A percentile compares a stretch with the other conserved stretches of the same genome.
Evolutionary conservation across 2,329 filamentous ascomycete species (phyloP).

Genomic region (Chalara sp.): DNA sequence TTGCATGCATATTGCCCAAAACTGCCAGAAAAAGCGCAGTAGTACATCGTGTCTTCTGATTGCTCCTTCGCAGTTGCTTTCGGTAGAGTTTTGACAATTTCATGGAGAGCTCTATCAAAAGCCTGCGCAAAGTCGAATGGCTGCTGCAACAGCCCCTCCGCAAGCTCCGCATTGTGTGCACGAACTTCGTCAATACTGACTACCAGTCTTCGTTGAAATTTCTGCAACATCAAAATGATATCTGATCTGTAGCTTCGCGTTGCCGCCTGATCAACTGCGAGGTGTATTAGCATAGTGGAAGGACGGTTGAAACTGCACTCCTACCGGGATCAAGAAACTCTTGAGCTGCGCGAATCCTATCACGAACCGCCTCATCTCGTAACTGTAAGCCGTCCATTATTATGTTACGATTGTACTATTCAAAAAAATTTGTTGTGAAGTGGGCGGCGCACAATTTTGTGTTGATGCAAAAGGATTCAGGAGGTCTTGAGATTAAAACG

Average conservation of each 20-base stretch:
- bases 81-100: constrained; percentile 75
- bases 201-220: constrained; percentile 55
- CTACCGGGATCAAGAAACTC: constrained; percentile 92
- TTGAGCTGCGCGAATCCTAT: constrained; percentile 79
- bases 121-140: constrained; percentile 86
- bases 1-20: constrained; percentile 96
- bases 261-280: constrained; percentile 16
- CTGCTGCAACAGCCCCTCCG: constrained; percentile 68
- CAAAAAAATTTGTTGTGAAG: no score
- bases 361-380: constrained; percentile 75
- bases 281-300: constrained; percentile 20
- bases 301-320: constrained; percentile 25
- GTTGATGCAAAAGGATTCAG: no score
- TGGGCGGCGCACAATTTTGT: no score
- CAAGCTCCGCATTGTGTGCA: constrained; percentile 77
- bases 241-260: constrained; percentile 74
- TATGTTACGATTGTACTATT: background rate
- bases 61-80: constrained; percentile 70
- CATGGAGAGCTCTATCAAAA: constrained; percentile 85
- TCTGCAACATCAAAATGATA: constrained; percentile 72
- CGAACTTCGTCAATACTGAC: constrained; percentile 89
- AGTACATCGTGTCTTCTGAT: constrained; percentile 76
- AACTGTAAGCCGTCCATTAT: constrained; percentile 65
- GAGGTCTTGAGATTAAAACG: no score
- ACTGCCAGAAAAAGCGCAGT: constrained; percentile 94